Percentiles rank a stretch among this genome's conserved stretches.
Conservation (phyloP, 2,329 filamentous ascomycete genomes). For the Penicillium polonicum region DNA sequence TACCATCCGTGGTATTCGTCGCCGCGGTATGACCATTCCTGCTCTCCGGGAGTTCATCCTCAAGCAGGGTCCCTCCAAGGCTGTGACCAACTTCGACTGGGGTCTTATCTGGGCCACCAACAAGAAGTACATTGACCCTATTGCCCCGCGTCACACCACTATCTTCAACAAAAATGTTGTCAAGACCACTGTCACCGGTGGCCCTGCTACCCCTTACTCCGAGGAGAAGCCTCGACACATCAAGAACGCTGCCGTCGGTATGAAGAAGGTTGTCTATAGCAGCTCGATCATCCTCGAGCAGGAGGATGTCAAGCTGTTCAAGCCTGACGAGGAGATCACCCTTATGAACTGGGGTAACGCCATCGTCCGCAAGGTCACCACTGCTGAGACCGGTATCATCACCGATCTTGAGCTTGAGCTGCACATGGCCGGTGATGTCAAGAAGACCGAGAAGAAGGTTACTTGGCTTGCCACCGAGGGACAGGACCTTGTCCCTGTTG, state of each 20-base stretch:
- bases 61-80: slow-evolving; percentile 51
- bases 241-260: slow-evolving; percentile 83
- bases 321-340: slow-evolving; percentile 84
- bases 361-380: slow-evolving; percentile 52
- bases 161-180: slow-evolving; percentile 71
- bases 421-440: slow-evolving; percentile 90
- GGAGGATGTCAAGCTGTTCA: slow-evolving; percentile 77
- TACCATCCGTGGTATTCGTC: slow-evolving; percentile 51
- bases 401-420: slow-evolving; percentile 75
- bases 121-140: slow-evolving; percentile 78
- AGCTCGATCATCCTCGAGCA: slow-evolving; percentile 78
- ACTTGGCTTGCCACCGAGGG: slow-evolving; percentile 81
- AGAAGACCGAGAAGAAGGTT: slow-evolving; percentile 93
- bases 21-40: slow-evolving; percentile 51
- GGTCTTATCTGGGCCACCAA: slow-evolving; percentile 57
- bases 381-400: slow-evolving; percentile 55
- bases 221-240: slow-evolving; percentile 82
- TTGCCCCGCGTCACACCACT: slow-evolving; percentile 71
- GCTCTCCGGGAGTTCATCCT: slow-evolving; percentile 52
- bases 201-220: slow-evolving; percentile 60
- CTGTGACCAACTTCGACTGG: slow-evolving; percentile 52
- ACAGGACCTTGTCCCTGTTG: slow-evolving; percentile 74
- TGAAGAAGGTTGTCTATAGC: slow-evolving; percentile 80
- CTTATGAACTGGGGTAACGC: slow-evolving; percentile 88
- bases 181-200: slow-evolving; percentile 66